These are phyloP conservation scores for Inosperma sp. DNA, from an alignment of 768 basidiomycete species.

Conservation along the genomic window DNA sequence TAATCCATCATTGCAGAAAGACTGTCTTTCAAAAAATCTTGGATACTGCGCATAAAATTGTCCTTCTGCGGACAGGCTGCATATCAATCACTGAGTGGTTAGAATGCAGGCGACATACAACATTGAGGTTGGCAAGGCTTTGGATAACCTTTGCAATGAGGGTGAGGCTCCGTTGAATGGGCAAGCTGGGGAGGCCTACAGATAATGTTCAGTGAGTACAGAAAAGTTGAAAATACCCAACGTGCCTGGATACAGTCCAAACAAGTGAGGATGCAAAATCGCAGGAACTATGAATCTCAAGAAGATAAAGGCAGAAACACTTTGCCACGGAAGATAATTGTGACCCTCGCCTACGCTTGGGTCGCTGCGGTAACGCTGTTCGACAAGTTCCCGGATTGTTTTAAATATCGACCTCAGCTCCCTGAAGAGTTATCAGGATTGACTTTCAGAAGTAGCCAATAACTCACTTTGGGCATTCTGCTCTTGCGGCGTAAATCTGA, in stretches of 20 bases:
- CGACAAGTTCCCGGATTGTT: conserved; percentile 68
- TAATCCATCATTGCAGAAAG: conserved; percentile 75
- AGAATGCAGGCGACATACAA: conserved; percentile 44
- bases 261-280: conserved; percentile 83
- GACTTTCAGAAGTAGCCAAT: neutral
- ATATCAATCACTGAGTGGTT: neutral
- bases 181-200: conserved; percentile 58
- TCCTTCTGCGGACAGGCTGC: no score
- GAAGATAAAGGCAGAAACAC: conserved; percentile 87
- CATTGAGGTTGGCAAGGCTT: conserved; percentile 80
- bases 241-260: conserved; percentile 70
- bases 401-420: conserved; percentile 70
- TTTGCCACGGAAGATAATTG: conserved; percentile 66
- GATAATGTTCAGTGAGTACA: conserved; percentile 8
- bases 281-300: conserved; percentile 87
- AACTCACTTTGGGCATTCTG: conserved; percentile 71
- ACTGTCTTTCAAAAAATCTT: conserved; percentile 65
- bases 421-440: conserved; percentile 34
- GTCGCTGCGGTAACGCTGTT: conserved; percentile 52
- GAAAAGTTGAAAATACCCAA: neutral
- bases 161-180: conserved; percentile 76
- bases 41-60: conserved; percentile 75
- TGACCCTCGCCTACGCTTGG: conserved; percentile 39
- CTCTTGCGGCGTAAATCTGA: conserved; percentile 68
- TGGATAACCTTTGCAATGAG: conserved; percentile 87